phyloP scores from a whole-genome alignment of 2,329 filamentous ascomycete species.

The Paracoccidioides brasiliensis region DNA sequence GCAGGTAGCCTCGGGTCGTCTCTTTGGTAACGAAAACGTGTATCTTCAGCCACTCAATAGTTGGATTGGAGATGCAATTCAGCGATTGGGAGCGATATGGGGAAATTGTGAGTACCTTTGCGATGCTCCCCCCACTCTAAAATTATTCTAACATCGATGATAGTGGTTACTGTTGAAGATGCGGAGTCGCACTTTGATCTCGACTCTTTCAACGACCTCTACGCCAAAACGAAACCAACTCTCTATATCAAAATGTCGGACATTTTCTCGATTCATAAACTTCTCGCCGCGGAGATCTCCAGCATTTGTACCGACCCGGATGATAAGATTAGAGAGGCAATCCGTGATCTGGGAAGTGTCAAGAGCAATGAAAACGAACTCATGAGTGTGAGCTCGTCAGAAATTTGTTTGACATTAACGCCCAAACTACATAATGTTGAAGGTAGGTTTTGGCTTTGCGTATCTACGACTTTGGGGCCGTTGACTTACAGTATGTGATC shows the following conservation, averaged over 20 bases:
- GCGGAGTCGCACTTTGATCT: conserved; percentile 92
- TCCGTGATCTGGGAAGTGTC: conserved; percentile 86
- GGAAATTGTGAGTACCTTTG: conserved; percentile 40
- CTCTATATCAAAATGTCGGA: conserved; percentile 99
- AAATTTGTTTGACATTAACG: conserved; percentile 82
- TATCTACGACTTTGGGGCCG: neutral
- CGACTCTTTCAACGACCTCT: conserved; percentile 96
- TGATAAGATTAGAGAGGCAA: conserved; percentile 78
- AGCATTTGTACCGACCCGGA: conserved; percentile 67
- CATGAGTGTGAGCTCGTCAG: conserved; percentile 69
- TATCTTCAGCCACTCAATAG: conserved; percentile 91
- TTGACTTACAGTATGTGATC: neutral
- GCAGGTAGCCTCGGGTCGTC: conserved; percentile 74
- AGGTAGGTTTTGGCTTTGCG: conserved; percentile 28
- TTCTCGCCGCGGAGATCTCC: conserved; percentile 67
- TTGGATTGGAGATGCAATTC: conserved; percentile 74
- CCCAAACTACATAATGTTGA: conserved; percentile 81
- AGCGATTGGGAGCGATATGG: conserved; percentile 64
- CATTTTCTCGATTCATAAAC: conserved; percentile 88
- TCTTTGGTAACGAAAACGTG: conserved; percentile 89
- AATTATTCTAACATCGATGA: conserved; percentile 21
- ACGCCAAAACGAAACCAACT: conserved; percentile 89
- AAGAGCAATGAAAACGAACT: conserved; percentile 95
- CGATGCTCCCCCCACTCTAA: neutral
- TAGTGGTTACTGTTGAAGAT: conserved; percentile 69